Evolutionary conservation across 306 rosid species (phyloP).

Genomic region (Castanospermum australe): DNA sequence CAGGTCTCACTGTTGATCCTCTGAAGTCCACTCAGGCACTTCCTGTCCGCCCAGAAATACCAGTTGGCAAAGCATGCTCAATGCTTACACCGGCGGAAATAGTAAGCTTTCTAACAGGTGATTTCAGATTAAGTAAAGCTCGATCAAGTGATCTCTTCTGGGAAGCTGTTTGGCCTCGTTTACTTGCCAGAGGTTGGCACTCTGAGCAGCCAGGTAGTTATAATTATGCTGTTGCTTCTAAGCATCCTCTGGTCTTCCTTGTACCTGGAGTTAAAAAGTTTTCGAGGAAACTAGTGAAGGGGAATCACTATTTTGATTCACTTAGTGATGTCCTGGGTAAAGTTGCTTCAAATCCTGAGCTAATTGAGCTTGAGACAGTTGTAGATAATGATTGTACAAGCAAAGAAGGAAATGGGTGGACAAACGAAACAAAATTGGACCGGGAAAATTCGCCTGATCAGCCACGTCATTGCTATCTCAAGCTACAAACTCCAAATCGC

Average conservation of each 20-base stretch:
- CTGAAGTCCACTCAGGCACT: constrained; percentile 52
- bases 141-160: constrained; percentile 89
- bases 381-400: constrained; percentile 33
- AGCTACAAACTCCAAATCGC: constrained; percentile 64
- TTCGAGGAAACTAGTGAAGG: constrained; percentile 75
- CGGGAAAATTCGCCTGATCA: constrained; percentile 56
- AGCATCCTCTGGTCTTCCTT: constrained; percentile 73
- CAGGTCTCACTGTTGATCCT: constrained; percentile 53
- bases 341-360: constrained; percentile 85
- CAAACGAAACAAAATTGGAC: constrained; percentile 41
- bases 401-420: constrained; percentile 59
- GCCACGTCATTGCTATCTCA: constrained; percentile 82
- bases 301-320: constrained; percentile 79
- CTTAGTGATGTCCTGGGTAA: constrained; percentile 68
- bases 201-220: constrained; percentile 80
- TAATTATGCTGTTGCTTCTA: constrained; percentile 49
- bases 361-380: constrained; percentile 63
- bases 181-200: constrained; percentile 96
- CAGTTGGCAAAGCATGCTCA: constrained; percentile 82
- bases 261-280: constrained; percentile 82
- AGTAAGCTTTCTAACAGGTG: constrained; percentile 74
- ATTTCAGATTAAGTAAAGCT: constrained; percentile 86
- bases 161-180: constrained; percentile 99
- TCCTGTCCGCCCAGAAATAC: constrained; percentile 72
- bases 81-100: constrained; percentile 66